A percentile compares a stretch with the other conserved stretches of the same genome.
Evolutionary conservation across 495 filamentous ascomycete species (phyloP).

Genomic region (Baudoinia panamericana): DNA sequence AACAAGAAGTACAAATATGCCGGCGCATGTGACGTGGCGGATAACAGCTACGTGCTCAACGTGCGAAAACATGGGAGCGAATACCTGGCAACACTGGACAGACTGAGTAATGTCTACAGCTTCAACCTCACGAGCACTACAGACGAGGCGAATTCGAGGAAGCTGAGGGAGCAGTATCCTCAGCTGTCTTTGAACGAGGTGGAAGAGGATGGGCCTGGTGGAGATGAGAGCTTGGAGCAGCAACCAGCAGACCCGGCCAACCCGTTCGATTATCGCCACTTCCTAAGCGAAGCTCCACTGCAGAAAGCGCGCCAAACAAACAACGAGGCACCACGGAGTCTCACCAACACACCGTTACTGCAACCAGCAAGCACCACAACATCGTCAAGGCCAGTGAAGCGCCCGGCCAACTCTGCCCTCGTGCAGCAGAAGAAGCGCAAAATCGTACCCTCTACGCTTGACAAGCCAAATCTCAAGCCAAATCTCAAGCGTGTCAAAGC

Average conservation of each 20-base stretch:
- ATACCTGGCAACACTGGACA: constrained; percentile 9
- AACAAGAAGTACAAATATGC: constrained; percentile 4
- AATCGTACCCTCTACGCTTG: background rate
- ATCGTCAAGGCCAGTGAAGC: constrained; percentile 2
- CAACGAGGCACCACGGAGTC: background rate
- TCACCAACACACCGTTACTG: background rate
- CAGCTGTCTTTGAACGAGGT: background rate
- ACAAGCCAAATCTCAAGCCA: background rate
- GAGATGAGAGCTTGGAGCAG: background rate
- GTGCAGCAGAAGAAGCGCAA: constrained; percentile 15
- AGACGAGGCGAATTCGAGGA: background rate
- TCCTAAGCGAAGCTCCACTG: constrained; percentile 1
- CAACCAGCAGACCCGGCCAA: constrained; percentile 7
- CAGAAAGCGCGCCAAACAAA: background rate
- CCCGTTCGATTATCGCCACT: constrained; percentile 16
- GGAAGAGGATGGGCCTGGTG: background rate
- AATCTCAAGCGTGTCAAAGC: constrained; percentile 12
- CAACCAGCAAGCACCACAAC: constrained; percentile 2
- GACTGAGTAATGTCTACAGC: background rate
- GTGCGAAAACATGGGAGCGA: constrained; percentile 2
- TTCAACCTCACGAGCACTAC: constrained; percentile 12
- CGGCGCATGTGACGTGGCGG: background rate
- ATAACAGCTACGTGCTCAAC: constrained; percentile 5
- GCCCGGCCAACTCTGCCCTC: background rate
- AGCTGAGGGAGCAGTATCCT: constrained; percentile 5